Base-by-base conservation (phyloP, 192 early-diverging fungal species). In the Fimicolochytrium jonesii region DNA sequence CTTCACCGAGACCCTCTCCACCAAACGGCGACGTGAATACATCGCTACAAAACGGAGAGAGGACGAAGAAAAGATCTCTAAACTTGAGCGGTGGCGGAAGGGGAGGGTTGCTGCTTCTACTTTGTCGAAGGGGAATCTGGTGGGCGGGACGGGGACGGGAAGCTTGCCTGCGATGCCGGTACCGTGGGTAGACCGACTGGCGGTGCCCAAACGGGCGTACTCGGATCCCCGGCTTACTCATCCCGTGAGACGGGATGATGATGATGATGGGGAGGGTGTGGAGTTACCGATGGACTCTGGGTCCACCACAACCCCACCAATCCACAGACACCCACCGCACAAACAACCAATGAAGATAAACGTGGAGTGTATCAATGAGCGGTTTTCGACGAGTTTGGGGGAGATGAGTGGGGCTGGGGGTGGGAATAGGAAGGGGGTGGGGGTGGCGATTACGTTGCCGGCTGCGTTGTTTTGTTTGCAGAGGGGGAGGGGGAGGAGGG, bases 1-100 rank as follows among this genome's bases (percentile, higher is more conserved):
- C 13, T 73, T 64, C n/a, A 43, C 61, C 20, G 71, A 73, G 33
- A 73, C 71, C 10, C 28, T 56, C 13, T 53, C 71, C 13, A 73
- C 71, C 33, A 73, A 68, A 35, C 56, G 48, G 29, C 43, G 71
- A 6, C 26, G 53, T 32, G 67, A 64, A 46, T 56, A 36, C 42
- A 31, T 64, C 13, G 29, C 37, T 31, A 68, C 62, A 17, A 47
- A 37, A 20, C 68, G 68, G 17, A 33, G 39, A 10, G 48, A 49
- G 23, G 52, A 73, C 50, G 58, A 61, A 34, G 22, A n/a, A 23
- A 18, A 60, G 54, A 48, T 22, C 33, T 23, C 52, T 30, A 59
- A 59, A 45, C 18, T 68, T 10, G 53, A 51, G 13, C 39, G 59
- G 18, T 67, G 66, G 65, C 61, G 66, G 42, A 26, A 6, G 26